These are phyloP conservation scores for Corchorus olitorius DNA, from an alignment of 345 rosid genomes.

Conservation along the genomic window DNA sequence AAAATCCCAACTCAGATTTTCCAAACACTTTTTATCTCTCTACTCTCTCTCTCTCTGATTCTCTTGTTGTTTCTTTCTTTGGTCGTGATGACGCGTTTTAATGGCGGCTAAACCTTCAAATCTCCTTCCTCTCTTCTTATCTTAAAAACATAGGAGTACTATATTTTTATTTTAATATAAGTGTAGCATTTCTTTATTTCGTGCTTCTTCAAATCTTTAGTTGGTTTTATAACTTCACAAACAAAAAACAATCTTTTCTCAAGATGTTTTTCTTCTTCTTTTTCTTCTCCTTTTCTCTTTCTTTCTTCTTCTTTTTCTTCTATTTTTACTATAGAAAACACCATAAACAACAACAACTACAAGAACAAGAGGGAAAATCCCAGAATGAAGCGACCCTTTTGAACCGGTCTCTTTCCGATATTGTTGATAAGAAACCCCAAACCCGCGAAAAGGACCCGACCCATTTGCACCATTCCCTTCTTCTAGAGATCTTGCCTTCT, in stretches of 20 bases:
- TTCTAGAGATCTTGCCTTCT: slow-evolving; percentile 54
- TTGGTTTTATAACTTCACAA: background rate
- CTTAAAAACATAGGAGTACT: background rate
- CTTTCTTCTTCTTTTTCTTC: slow-evolving; percentile 44
- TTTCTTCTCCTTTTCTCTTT: slow-evolving; percentile 42
- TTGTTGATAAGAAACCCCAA: slow-evolving; percentile 29
- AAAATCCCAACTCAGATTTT: background rate
- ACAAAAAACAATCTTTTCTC: slow-evolving; percentile 12
- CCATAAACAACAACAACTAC: slow-evolving; percentile 15
- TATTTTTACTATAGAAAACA: slow-evolving; percentile 36
- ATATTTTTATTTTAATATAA: too few species aligned
- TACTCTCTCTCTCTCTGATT: slow-evolving; percentile 14
- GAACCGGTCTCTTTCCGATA: slow-evolving; percentile 26
- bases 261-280: slow-evolving; percentile 43
- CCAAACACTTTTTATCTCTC: background rate
- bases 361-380: slow-evolving; percentile 14
- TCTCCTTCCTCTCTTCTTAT: slow-evolving; percentile 6
- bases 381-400: slow-evolving; percentile 32
- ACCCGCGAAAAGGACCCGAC: slow-evolving; percentile 35
- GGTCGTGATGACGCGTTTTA: slow-evolving; percentile 40
- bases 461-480: slow-evolving; percentile 51
- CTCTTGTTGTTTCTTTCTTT: background rate
- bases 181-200: background rate
- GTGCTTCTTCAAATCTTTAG: background rate
- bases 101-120: slow-evolving; percentile 43